Evolutionary conservation across 2,329 filamentous ascomycete species (phyloP).

Genomic region (Annulohypoxylon truncatum): DNA sequence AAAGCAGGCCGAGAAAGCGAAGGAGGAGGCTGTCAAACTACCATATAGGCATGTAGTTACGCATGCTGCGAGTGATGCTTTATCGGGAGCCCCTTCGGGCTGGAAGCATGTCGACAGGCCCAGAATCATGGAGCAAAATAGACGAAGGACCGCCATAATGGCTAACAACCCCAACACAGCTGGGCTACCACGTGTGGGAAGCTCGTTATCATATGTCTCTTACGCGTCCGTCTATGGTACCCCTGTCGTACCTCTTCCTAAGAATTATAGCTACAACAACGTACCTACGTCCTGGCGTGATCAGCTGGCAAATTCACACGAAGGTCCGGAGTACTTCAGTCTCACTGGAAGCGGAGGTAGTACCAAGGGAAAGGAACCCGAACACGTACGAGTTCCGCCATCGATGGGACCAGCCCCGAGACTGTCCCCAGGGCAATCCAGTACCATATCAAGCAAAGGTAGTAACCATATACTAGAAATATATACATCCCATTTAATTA

Average conservation of each 20-base stretch:
- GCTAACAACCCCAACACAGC: slow-evolving; percentile 51
- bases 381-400: slow-evolving; percentile 32
- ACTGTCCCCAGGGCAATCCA: slow-evolving; percentile 34
- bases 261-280: slow-evolving; percentile 58
- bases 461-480: slow-evolving; percentile 21
- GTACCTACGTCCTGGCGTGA: slow-evolving; percentile 48
- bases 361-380: slow-evolving; percentile 46
- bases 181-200: slow-evolving; percentile 58
- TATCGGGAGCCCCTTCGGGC: slow-evolving; percentile 64
- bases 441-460: slow-evolving; percentile 41
- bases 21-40: slow-evolving; percentile 55
- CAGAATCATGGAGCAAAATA: slow-evolving; percentile 63
- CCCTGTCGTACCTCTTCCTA: slow-evolving; percentile 55
- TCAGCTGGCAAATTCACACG: slow-evolving; percentile 34
- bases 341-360: slow-evolving; percentile 29
- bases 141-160: slow-evolving; percentile 61
- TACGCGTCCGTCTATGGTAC: slow-evolving; percentile 57
- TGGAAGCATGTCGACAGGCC: slow-evolving; percentile 61
- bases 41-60: slow-evolving; percentile 71
- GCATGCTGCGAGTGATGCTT: slow-evolving; percentile 69
- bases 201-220: slow-evolving; percentile 60
- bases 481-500: slow-evolving; percentile 21
- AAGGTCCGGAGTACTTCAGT: slow-evolving; percentile 38
- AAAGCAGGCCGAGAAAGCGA: slow-evolving; percentile 61
- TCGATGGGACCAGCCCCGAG: slow-evolving; percentile 28